These are phyloP conservation scores for Spencermartinsiella europaea DNA, from an alignment of 805 yeast species.

Conservation along the genomic window DNA sequence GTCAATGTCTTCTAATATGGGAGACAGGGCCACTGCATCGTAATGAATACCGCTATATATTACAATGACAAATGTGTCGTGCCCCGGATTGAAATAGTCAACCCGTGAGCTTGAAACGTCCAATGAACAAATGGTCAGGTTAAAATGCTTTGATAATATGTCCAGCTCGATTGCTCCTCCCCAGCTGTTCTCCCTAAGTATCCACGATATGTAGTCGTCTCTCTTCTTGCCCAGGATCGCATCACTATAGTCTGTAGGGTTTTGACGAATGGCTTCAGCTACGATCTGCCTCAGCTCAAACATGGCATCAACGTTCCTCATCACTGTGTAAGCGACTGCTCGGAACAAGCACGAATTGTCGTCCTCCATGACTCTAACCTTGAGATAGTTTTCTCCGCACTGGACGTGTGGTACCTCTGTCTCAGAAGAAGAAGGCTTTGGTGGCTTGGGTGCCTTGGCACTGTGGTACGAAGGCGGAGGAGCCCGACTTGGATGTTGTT, in stretches of 20 bases:
- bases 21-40: conserved; percentile 51
- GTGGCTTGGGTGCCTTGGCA: background rate
- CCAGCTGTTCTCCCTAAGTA: conserved; percentile 56
- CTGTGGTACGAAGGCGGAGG: background rate
- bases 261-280: conserved; percentile 39
- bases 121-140: conserved; percentile 50
- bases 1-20: conserved; percentile 21
- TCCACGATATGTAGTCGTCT: conserved; percentile 56
- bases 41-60: conserved; percentile 71
- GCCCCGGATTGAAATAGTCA: conserved; percentile 49
- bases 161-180: conserved; percentile 80
- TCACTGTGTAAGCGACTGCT: conserved; percentile 51
- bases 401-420: conserved; percentile 11
- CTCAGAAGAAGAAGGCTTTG: background rate
- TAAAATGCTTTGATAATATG: conserved; percentile 50
- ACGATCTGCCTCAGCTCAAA: conserved; percentile 49
- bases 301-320: conserved; percentile 41
- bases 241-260: conserved; percentile 46
- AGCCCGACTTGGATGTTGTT: background rate
- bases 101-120: conserved; percentile 59
- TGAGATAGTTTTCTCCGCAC: conserved; percentile 33
- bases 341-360: conserved; percentile 77
- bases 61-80: conserved; percentile 44
- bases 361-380: conserved; percentile 59
- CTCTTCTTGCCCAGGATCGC: conserved; percentile 52